Percentiles rank a stretch among this genome's conserved stretches.
These are phyloP conservation scores for Botrytis hyacinthi DNA, from an alignment of 2,329 filamentous ascomycete species.

Conservation along the genomic window DNA sequence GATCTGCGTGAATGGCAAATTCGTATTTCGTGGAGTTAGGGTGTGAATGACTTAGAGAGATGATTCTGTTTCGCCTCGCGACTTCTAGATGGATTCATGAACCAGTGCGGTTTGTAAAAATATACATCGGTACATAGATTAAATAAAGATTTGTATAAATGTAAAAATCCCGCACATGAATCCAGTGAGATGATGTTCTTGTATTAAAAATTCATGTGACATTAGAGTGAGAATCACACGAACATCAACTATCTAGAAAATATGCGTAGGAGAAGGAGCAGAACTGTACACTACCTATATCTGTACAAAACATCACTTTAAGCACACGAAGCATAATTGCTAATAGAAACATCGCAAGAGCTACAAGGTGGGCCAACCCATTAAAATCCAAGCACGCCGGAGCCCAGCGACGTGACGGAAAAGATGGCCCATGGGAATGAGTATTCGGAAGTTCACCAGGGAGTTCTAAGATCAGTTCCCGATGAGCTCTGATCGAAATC, in stretches of 20 bases:
- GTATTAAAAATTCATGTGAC: background rate
- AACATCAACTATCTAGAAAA: background rate
- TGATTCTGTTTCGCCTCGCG: background rate
- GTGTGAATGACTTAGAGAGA: background rate
- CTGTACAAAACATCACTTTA: background rate
- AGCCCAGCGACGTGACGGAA: background rate
- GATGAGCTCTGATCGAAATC: background rate
- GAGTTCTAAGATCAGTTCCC: background rate
- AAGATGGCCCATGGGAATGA: background rate
- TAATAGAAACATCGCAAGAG: background rate
- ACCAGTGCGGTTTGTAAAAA: background rate
- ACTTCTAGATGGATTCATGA: background rate
- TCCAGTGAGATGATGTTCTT: background rate
- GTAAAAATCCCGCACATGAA: fast-evolving
- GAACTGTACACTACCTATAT: background rate
- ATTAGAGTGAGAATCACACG: too few species aligned
- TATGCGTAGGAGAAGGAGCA: background rate
- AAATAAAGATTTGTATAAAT: background rate
- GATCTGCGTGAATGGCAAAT: background rate
- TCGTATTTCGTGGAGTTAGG: background rate
- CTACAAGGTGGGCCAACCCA: background rate
- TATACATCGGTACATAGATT: background rate
- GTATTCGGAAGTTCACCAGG: background rate
- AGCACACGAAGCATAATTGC: background rate
- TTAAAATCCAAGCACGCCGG: background rate